phyloP scores from a whole-genome alignment of 2,329 filamentous ascomycete genomes.

The Verticillium isaacii region DNA sequence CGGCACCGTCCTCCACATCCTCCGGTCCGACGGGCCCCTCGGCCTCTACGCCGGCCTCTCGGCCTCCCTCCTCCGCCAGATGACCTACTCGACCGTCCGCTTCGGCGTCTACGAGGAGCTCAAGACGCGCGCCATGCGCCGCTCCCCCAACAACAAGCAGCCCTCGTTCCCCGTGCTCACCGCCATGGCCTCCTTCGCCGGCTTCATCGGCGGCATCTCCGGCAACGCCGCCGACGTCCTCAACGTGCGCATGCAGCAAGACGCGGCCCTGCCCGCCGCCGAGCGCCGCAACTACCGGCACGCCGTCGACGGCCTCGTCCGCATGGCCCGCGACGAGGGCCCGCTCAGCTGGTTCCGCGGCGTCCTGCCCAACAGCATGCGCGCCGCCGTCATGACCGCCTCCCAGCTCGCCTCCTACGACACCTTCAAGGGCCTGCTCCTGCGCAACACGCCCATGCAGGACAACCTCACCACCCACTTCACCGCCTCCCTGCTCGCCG shows the following conservation, averaged over 20 bases:
- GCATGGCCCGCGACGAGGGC: conserved; percentile 87
- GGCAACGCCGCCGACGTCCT: conserved; percentile 95
- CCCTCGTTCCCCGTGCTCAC: conserved; percentile 75
- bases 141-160: conserved; percentile 26
- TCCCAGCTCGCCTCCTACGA: conserved; percentile 83
- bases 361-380: conserved; percentile 74
- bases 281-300: conserved; percentile 85
- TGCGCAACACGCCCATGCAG: conserved; percentile 60
- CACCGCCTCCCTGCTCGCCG: conserved; percentile 69
- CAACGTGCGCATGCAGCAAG: conserved; percentile 98
- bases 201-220: conserved; percentile 81
- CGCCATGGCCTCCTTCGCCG: conserved; percentile 76
- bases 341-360: conserved; percentile 72
- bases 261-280: conserved; percentile 66
- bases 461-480: conserved; percentile 77
- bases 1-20: conserved; percentile 78
- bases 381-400: conserved; percentile 84
- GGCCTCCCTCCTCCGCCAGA: conserved; percentile 85
- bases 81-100: conserved; percentile 92
- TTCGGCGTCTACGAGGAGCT: conserved; percentile 96
- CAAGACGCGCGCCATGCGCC: conserved; percentile 61
- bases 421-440: conserved; percentile 67
- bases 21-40: conserved; percentile 67
- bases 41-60: conserved; percentile 91
- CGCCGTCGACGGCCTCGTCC: conserved; percentile 77